A percentile compares a stretch with the other conserved stretches of the same genome.
Conservation (phyloP, 2,329 filamentous ascomycete species). For the Verticillium zaregamsianum region DNA sequence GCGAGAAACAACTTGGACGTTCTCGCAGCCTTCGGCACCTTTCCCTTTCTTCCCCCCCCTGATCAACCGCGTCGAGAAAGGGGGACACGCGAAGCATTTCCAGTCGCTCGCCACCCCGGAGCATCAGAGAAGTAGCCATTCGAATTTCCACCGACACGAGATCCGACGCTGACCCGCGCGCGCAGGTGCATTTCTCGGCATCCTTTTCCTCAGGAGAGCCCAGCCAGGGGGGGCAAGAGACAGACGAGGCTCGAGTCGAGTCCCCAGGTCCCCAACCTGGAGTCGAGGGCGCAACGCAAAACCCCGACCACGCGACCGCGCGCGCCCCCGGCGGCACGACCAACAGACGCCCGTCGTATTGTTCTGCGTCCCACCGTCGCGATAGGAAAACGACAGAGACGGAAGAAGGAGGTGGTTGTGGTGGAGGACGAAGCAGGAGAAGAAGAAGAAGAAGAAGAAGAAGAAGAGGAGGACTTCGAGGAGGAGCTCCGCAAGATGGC, state of each 20-base stretch:
- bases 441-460: constrained; percentile 86
- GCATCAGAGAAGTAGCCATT: not conserved
- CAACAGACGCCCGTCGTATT: not conserved
- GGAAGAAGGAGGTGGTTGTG: not conserved
- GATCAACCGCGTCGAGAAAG: not conserved
- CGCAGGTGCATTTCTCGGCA: not conserved
- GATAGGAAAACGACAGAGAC: not conserved
- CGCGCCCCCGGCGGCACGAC: not conserved
- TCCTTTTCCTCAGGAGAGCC: not conserved
- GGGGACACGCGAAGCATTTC: not conserved
- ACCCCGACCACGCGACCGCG: not conserved
- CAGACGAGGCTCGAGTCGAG: too few relatives aligned
- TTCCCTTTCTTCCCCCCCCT: not conserved
- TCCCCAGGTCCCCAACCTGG: too few relatives aligned
- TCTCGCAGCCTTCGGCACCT: not conserved
- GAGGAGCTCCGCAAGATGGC: constrained; percentile 34
- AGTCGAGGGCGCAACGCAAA: not conserved
- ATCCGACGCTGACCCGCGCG: not conserved
- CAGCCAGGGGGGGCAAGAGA: not conserved
- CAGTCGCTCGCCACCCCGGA: not conserved
- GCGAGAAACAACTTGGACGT: not conserved
- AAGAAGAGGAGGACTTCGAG: constrained; percentile 39
- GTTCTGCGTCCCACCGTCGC: not conserved
- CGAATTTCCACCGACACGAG: not conserved
- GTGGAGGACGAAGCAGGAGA: constrained; percentile 55